Evolutionary conservation across 208 protist species (phyloP), one percentile per base, ranked within the genome.

Genomic region (Leishmania gerbilli): DNA sequence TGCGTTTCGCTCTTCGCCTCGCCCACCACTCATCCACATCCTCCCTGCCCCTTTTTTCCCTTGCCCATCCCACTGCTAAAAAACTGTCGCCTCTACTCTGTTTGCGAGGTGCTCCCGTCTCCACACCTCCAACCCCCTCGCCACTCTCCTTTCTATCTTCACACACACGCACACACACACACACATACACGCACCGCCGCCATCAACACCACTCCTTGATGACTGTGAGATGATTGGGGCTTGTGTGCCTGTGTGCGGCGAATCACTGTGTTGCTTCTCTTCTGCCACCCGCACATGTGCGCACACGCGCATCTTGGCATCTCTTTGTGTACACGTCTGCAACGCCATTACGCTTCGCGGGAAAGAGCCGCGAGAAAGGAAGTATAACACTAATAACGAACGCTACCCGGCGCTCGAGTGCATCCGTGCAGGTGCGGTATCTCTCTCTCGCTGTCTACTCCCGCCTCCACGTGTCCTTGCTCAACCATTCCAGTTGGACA

Each of bases 271-370:
- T 31, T 9, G 13, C 40, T 49, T 71, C 24, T 47, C 17, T n/a
- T 42, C 24, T 67, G n/a, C n/a, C 56, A 62, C 19, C 24, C 74
- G 47, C 74, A 67, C 74, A 67, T 67, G 60, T 40, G 60, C n/a
- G 11, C 31, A 67, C 31, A 1, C 60, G 60, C n/a, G 60, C 60
- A 31, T 31, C 60, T 67, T n/a, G 60, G 8, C 60, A 67, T 11
- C 0, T 37, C 1, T 31, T 31, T 7, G 24, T 67, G 24, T 19
- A 62, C 56, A 3, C 13, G 9, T 37, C 13, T 31, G n/a, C 31
- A 24, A 4, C 60, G 2, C n/a, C 31, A 31, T 67, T 19, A 37
- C 60, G 24, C n/a, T 67, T 9, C 13, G n/a, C 9, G 24, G 60
- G 21, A n/a, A 67, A 37, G 60, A 13, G n/a, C 24, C 15, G n/a